Evolutionary conservation across 1,284 basidiomycete species (phyloP).

Genomic region (Ganoderma leucocontextum): DNA sequence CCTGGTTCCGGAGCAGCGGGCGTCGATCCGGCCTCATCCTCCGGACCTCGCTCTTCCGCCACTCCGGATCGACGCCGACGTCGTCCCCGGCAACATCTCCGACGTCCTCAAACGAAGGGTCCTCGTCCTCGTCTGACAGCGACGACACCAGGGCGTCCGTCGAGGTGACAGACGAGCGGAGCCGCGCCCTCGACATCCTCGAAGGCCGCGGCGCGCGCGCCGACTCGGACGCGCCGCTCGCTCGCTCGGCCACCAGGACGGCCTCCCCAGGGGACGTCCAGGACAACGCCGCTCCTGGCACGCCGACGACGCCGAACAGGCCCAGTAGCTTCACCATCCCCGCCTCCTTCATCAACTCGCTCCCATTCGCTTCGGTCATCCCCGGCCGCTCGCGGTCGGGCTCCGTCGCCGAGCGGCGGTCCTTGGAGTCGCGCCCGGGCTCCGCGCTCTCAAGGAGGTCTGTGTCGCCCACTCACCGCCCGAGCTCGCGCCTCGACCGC

Average conservation of each 20-base stretch:
- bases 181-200: slow-evolving; percentile 27
- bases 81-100: slow-evolving; percentile 6
- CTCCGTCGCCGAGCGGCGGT: slow-evolving; percentile 21
- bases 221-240: background rate
- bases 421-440: slow-evolving; percentile 8
- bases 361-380: slow-evolving; percentile 1
- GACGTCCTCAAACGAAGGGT: background rate
- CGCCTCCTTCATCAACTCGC: slow-evolving; percentile 3
- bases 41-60: slow-evolving; percentile 12
- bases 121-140: background rate
- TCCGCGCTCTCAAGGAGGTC: background rate
- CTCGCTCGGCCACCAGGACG: background rate
- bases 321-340: slow-evolving; percentile 9
- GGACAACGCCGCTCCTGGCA: background rate
- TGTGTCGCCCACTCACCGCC: slow-evolving; percentile 10
- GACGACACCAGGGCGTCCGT: slow-evolving; percentile 7
- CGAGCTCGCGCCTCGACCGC: slow-evolving; percentile 18
- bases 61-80: background rate
- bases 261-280: background rate
- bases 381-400: slow-evolving; percentile 22
- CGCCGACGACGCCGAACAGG: background rate
- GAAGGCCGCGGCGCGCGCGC: slow-evolving; percentile 19
- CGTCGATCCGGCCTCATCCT: slow-evolving; percentile 17
- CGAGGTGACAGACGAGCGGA: slow-evolving; percentile 22
- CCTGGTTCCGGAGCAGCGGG: slow-evolving; percentile 21